phyloP scores from a whole-genome alignment of 2,329 filamentous ascomycete genomes.

The Microcyclospora pomicola region DNA sequence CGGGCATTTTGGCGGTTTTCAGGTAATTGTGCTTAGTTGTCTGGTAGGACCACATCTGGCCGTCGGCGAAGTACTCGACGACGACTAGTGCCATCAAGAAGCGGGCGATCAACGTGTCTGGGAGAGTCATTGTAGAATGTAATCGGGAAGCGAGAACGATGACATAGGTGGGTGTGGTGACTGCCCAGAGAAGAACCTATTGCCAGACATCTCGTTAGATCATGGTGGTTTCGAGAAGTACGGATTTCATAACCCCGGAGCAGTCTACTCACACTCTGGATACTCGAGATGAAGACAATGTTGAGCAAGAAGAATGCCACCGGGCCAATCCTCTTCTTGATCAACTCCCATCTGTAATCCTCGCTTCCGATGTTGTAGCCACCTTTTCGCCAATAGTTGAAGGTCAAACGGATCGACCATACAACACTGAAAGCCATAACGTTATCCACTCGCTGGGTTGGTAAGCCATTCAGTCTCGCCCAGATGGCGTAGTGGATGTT shows the following conservation, averaged over 20 bases:
- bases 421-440: constrained; percentile 54
- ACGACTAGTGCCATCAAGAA: constrained; percentile 43
- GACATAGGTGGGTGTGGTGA: constrained; percentile 72
- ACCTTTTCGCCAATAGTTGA: constrained; percentile 92
- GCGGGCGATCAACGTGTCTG: constrained; percentile 46
- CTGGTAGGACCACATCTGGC: constrained; percentile 88
- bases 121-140: constrained; percentile 34
- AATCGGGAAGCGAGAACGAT: constrained; percentile 58
- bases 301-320: constrained; percentile 73
- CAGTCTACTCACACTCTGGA: constrained; percentile 43
- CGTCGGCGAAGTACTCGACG: constrained; percentile 71
- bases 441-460: constrained; percentile 57
- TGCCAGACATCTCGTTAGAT: constrained; percentile 1
- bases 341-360: constrained; percentile 82
- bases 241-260: not conserved
- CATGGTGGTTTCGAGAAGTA: not conserved
- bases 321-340: constrained; percentile 51
- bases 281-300: constrained; percentile 72
- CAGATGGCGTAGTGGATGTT: constrained; percentile 74
- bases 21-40: constrained; percentile 64
- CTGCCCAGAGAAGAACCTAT: constrained; percentile 59
- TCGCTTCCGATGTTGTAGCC: constrained; percentile 81
- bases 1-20: constrained; percentile 55
- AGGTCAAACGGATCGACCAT: constrained; percentile 66
- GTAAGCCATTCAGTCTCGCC: constrained; percentile 60